A percentile compares a stretch with the other conserved stretches of the same genome.
Conservation (phyloP, 495 filamentous ascomycete genomes). For the Chaetomium cochliodes region DNA sequence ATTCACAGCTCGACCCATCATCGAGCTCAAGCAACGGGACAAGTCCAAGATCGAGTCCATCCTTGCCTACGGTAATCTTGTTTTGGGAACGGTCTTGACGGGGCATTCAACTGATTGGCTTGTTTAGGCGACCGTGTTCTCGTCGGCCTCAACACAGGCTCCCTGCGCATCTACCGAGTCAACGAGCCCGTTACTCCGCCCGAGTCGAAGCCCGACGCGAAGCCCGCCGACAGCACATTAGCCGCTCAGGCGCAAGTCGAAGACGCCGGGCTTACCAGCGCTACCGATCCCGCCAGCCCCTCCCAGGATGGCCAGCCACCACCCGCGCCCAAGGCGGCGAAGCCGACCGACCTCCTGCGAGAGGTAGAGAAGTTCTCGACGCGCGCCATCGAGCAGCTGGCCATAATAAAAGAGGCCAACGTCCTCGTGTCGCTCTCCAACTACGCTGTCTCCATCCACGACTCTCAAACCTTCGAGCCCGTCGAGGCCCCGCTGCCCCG, state of each 20-base stretch:
- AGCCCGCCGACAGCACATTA: slow-evolving; percentile 24
- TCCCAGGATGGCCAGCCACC: slow-evolving; percentile 30
- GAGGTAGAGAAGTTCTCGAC: slow-evolving; percentile 93
- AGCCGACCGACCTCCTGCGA: slow-evolving; percentile 78
- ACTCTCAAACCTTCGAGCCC: slow-evolving; percentile 77
- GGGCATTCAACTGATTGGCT: slow-evolving; percentile 18
- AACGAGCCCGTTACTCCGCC: slow-evolving; percentile 53
- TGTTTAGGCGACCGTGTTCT: slow-evolving; percentile 76
- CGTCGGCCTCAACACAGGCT: slow-evolving; percentile 86
- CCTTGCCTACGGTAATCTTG: slow-evolving; percentile 71
- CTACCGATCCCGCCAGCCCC: slow-evolving; percentile 1
- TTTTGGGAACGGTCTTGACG: background rate
- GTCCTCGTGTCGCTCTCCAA: slow-evolving; percentile 88
- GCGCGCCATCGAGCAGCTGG: slow-evolving; percentile 85
- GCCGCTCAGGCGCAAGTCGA: slow-evolving; percentile 5
- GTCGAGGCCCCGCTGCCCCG: slow-evolving; percentile 64
- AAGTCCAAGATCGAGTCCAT: slow-evolving; percentile 94
- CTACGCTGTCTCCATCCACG: slow-evolving; percentile 80
- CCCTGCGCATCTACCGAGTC: slow-evolving; percentile 84
- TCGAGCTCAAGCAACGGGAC: slow-evolving; percentile 93
- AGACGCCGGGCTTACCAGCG: background rate
- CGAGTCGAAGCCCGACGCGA: slow-evolving; percentile 8
- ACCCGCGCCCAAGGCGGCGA: slow-evolving; percentile 41
- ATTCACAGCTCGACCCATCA: slow-evolving; percentile 91
- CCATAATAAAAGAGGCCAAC: slow-evolving; percentile 90